These are phyloP conservation scores for Aspergillus flavus DNA, from an alignment of 2,329 filamentous ascomycete species.

Conservation along the genomic window DNA sequence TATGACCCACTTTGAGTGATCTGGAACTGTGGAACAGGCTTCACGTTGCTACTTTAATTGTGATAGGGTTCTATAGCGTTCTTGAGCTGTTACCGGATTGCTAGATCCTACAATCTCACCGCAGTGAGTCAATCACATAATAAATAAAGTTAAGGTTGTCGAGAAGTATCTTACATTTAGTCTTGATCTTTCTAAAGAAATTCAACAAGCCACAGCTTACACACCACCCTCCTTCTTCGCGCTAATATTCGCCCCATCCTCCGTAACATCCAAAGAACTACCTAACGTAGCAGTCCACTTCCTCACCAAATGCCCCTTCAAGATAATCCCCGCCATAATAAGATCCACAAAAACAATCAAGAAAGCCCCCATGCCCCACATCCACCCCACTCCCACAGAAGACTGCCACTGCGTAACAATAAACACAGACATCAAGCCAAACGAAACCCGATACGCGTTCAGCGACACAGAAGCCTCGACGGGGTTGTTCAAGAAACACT, in stretches of 20 bases:
- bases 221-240: constrained; percentile 7
- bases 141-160: fast-evolving
- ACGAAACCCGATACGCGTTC: constrained; percentile 5
- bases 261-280: constrained; percentile 1
- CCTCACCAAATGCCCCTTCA: constrained; percentile 3
- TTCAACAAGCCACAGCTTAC: neutral
- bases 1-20: too few species aligned
- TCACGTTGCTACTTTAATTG: too few species aligned
- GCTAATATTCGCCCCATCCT: constrained; percentile 6
- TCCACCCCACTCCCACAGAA: constrained; percentile 1
- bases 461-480: constrained; percentile 8
- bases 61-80: too few species aligned
- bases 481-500: constrained; percentile 35
- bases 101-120: too few species aligned
- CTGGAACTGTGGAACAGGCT: too few species aligned
- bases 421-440: constrained; percentile 8
- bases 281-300: neutral
- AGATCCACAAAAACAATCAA: constrained; percentile 7
- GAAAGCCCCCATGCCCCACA: constrained; percentile 7
- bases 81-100: fast-evolving
- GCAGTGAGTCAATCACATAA: too few species aligned
- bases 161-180: too few species aligned
- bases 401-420: constrained; percentile 9
- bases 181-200: too few species aligned
- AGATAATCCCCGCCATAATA: neutral